Percentiles rank a stretch among this genome's conserved stretches.
These are phyloP conservation scores for Cerioporus squamosus DNA, from an alignment of 1,284 basidiomycete genomes.

Conservation along the genomic window DNA sequence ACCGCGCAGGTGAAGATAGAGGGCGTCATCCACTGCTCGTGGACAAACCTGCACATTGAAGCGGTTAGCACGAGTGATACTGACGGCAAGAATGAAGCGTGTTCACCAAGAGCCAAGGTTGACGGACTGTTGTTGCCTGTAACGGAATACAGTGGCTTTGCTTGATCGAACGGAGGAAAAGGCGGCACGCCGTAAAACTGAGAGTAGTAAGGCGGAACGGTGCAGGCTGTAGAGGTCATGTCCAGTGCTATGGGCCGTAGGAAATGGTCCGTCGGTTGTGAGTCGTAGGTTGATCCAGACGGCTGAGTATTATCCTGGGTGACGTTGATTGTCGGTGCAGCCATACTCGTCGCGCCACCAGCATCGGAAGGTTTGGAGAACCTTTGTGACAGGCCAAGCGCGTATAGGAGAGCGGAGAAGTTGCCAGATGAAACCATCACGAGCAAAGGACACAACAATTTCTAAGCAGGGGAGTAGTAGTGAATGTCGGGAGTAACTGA, in stretches of 20 bases:
- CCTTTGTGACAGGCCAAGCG: constrained; percentile 40
- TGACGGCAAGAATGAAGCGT: neutral
- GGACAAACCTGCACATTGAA: constrained; percentile 62
- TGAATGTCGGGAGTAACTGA: no score
- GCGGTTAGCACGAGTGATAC: neutral
- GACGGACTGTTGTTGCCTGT: constrained; percentile 66
- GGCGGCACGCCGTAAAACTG: constrained; percentile 39
- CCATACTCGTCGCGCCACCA: neutral
- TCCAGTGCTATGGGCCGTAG: neutral
- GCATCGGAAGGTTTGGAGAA: constrained; percentile 40
- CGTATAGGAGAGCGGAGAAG: constrained; percentile 37
- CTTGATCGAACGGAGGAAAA: constrained; percentile 54
- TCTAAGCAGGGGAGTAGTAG: no score
- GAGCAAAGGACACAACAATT: no score
- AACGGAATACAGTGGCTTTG: constrained; percentile 58
- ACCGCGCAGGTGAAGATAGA: constrained; percentile 69
- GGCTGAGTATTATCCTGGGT: neutral
- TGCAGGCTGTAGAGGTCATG: constrained; percentile 28
- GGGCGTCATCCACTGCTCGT: constrained; percentile 80
- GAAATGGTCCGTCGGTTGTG: neutral
- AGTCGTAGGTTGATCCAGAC: neutral
- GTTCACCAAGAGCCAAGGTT: constrained; percentile 69
- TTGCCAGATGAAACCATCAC: constrained; percentile 2
- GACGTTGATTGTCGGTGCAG: neutral
- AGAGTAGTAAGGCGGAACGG: constrained; percentile 42